These are phyloP conservation scores for Adansonia grandidieri DNA, from an alignment of 441 rosid genomes.

Conservation along the genomic window DNA sequence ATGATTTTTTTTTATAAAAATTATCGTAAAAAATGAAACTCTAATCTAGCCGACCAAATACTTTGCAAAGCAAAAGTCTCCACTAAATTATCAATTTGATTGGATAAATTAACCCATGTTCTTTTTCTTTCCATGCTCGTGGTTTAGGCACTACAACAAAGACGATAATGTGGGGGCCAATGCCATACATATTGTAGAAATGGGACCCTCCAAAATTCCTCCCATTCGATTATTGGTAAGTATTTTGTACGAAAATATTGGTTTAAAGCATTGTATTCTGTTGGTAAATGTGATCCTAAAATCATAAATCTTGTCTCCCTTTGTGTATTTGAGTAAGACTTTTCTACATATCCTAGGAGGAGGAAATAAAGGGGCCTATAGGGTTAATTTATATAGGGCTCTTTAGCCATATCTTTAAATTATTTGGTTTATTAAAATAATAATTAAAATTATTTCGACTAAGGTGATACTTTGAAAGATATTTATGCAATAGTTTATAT, in stretches of 20 bases:
- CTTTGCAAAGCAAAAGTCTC: slow-evolving; percentile 25
- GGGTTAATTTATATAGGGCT: not conserved
- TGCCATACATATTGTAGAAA: not conserved
- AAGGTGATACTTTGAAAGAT: slow-evolving; percentile 22
- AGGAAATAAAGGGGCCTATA: slow-evolving; percentile 9
- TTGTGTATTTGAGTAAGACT: slow-evolving; percentile 19
- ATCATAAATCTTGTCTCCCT: slow-evolving; percentile 45
- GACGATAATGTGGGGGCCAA: slow-evolving; percentile 26
- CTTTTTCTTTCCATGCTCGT: slow-evolving; percentile 35
- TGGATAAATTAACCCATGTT: slow-evolving; percentile 26
- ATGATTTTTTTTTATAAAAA: not conserved
- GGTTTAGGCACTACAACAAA: slow-evolving; percentile 23
- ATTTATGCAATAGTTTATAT: slow-evolving; percentile 14
- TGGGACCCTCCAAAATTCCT: slow-evolving; percentile 15
- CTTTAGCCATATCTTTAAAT: slow-evolving; percentile 11
- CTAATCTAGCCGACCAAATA: slow-evolving; percentile 43
- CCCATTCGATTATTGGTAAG: not conserved
- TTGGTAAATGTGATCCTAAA: slow-evolving; percentile 44
- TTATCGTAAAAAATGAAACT: slow-evolving; percentile 18
- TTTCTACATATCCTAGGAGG: slow-evolving; percentile 20
- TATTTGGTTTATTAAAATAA: slow-evolving; percentile 28
- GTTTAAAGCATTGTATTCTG: slow-evolving; percentile 31
- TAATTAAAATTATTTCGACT: slow-evolving; percentile 28
- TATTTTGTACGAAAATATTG: slow-evolving; percentile 13
- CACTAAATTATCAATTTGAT: slow-evolving; percentile 19